Evolutionary conservation across 2,329 filamentous ascomycete species (phyloP), one percentile per base, ranked within the genome.

Genomic region (Paracamarosporium sp.): DNA sequence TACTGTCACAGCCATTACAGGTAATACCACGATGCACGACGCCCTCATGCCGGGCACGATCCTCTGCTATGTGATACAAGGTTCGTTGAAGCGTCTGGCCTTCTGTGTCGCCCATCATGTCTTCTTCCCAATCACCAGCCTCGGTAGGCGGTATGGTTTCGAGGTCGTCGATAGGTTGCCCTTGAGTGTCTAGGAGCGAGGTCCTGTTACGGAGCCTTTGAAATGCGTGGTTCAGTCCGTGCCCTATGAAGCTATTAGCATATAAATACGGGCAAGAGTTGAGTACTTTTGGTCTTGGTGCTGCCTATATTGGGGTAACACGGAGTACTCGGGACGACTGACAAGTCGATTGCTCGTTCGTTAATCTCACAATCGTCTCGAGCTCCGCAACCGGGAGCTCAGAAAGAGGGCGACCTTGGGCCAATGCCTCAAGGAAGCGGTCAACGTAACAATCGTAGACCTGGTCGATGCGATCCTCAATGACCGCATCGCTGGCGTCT

Each of bases 21-120:
- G 90, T 90, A 59, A 96, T 96, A 12, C 95, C 94, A 12, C 94
- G 86, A 75, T 99, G 95, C 22, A 97, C 90, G 70, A 95, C 97
- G 20, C 92, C 91, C 72, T 95, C 52, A 22, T 55, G 52, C 28
- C 52, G 87, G 1, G 93, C 92, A 72, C 97, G 93, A 65, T 98
- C 93, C 76, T 97, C 93, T 0, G 93, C 96, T 45, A 98, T 96
- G 57, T 93, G 87, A 72, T 97, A 98, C 1, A 98, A 83, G 2
- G 97, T 82, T 60, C 88, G 91, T 44, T 96, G 89, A 47, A 96
- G 88, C 59, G 93, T 93, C 69, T 95, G 91, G 6, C 91, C 91
- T 57, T 84, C 81, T 64, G 55, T 75, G 67, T 62, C 78, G 65
- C 80, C 80, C 75, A 82, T 68, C 75, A 79, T 65, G 40, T 73